A percentile compares a stretch with the other conserved stretches of the same genome.
These are phyloP conservation scores for Colletotrichum sp. DNA, from an alignment of 2,329 filamentous ascomycete species.

Conservation along the genomic window DNA sequence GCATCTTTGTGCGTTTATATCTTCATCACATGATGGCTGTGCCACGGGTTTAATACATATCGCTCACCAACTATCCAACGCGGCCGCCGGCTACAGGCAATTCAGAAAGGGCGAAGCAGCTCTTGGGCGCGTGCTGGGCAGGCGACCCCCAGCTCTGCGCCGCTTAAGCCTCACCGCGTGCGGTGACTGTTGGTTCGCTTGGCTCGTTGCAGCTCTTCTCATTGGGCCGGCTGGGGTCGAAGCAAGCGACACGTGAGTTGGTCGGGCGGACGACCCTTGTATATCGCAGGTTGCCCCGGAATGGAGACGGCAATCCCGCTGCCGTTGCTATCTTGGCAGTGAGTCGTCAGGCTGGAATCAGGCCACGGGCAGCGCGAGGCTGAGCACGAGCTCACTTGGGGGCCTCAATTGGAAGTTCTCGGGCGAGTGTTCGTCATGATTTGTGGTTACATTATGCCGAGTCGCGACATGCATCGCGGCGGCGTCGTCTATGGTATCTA, in stretches of 20 bases:
- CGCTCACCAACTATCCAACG: not conserved
- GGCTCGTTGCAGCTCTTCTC: not conserved
- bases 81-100: not conserved
- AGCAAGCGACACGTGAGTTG: not conserved
- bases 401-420: not conserved
- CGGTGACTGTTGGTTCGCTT: not conserved
- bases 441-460: not conserved
- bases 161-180: not conserved
- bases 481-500: constrained; percentile 15
- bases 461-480: not conserved
- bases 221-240: not conserved
- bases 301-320: not conserved
- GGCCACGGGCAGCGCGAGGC: not conserved
- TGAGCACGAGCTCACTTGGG: not conserved
- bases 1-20: not conserved
- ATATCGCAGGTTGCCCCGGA: not conserved
- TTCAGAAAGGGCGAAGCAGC: not conserved
- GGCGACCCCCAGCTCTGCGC: not conserved
- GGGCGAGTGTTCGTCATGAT: not conserved
- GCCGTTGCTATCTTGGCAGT: not conserved
- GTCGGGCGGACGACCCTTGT: not conserved
- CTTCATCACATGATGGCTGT: not conserved
- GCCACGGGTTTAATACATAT: not conserved
- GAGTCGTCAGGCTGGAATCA: not conserved
- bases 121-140: not conserved